Base-by-base conservation (phyloP, 1,139 yeast genomes). In the Debaryomyces nepalensis region DNA sequence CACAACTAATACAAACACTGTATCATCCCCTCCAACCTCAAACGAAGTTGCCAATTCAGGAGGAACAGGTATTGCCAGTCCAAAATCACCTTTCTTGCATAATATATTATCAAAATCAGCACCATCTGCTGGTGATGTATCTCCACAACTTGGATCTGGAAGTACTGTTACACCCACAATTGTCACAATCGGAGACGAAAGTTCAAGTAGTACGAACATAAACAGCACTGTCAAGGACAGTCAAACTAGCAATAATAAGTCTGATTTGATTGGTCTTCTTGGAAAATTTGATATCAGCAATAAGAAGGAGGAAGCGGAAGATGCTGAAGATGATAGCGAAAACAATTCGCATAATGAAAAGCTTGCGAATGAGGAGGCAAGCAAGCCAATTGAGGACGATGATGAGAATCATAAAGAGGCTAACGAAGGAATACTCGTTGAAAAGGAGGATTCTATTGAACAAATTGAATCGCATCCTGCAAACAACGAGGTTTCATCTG, bases 251-350 rank as follows among this genome's bases (percentile, higher is more conserved):
- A 39, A 44, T 8, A 51, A 53, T 19, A 57, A 58, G 19, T 43
- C 59, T 8, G 75, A 70, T 39, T 58, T 73, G 48, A 64, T 70
- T 31, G 75, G 66, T 8, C 53, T 72, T 29, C 68, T 72, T 49
- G 77, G 67, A 43, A 70, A 66, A 49, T 72, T 67, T 47, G 75
- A 71, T 44, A 52, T 70, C 4, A 54, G 51, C 8, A 40, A 44
- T n/a, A 34, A 51, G 38, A 38, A 39, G 8, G 38, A 32, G 4
- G 46, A 42, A 11, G 43, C 31, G 5, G 33, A 39, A 11, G 39
- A 37, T 4, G 49, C 26, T 6, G 43, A 43, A 15, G 39, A 37
- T 37, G 53, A 41, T 15, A 47, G 45, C 5, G 48, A 44, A 11
- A 45, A 39, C 16, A 16, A 19, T 10, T 11, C 19, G 12, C 14